Evolutionary conservation across 1,284 basidiomycete genomes (phyloP).

Genomic region (Heterobasidion irregulare): DNA sequence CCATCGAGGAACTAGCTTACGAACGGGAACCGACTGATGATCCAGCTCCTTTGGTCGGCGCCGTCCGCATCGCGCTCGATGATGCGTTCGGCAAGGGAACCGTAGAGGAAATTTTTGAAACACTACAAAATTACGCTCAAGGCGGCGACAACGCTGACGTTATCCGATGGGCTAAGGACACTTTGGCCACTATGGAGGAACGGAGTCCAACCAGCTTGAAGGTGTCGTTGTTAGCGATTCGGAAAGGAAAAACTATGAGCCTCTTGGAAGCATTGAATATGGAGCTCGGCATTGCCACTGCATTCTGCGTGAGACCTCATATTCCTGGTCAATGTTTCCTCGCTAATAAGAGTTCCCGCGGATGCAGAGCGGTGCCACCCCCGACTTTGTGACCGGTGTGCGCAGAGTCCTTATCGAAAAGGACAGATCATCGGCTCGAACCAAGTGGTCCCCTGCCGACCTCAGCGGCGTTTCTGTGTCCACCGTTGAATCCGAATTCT

Average conservation of each 20-base stretch:
- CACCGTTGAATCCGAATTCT: conserved; percentile 52
- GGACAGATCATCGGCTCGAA: conserved; percentile 30
- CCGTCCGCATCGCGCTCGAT: conserved; percentile 71
- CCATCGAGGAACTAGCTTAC: conserved; percentile 61
- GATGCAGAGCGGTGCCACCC: conserved; percentile 58
- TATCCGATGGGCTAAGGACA: conserved; percentile 67
- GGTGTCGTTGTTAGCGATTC: conserved; percentile 74
- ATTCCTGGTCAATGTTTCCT: neutral
- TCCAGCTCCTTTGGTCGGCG: conserved; percentile 48
- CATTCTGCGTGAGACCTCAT: conserved; percentile 63
- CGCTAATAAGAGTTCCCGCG: neutral
- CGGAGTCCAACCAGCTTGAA: conserved; percentile 89
- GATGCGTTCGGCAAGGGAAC: conserved; percentile 62
- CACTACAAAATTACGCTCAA: conserved; percentile 41
- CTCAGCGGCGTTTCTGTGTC: conserved; percentile 47
- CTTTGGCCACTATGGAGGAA: conserved; percentile 52
- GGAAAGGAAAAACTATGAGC: conserved; percentile 53
- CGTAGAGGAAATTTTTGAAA: conserved; percentile 64
- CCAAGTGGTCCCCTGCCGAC: conserved; percentile 60
- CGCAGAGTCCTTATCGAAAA: conserved; percentile 69
- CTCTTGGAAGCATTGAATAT: conserved; percentile 69
- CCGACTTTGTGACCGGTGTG: conserved; percentile 82
- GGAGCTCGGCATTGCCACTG: conserved; percentile 76
- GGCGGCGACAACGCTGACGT: conserved; percentile 34
- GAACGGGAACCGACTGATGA: conserved; percentile 55